Conservation (phyloP, 306 rosid species). For the Sophora flavescens region DNA sequence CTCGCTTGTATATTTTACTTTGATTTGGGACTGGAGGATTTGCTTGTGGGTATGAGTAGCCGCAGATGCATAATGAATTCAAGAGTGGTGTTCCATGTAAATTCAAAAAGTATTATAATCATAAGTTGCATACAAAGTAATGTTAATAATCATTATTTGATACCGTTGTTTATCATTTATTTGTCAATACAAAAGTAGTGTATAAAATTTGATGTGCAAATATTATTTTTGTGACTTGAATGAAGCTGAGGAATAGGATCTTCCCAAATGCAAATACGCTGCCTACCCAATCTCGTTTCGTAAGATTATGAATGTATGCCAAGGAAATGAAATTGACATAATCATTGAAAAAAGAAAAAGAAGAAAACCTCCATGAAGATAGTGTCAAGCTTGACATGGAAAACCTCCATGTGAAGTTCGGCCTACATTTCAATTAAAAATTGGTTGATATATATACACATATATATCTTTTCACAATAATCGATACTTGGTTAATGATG, state of each 20-base stretch:
- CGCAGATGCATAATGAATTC: slow-evolving; percentile 1
- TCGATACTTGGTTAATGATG: too few relatives aligned
- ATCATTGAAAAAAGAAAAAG: background rate
- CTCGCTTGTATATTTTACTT: background rate
- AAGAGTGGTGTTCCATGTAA: background rate
- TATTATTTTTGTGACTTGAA: background rate
- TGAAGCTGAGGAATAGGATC: background rate
- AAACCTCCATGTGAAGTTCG: too few relatives aligned
- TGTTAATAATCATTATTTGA: background rate
- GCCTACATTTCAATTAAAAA: too few relatives aligned
- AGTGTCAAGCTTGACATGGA: background rate
- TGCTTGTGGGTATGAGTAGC: background rate
- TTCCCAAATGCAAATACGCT: slow-evolving; percentile 7
- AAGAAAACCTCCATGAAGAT: background rate
- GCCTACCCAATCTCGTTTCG: background rate
- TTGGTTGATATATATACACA: too few relatives aligned
- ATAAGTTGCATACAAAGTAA: background rate
- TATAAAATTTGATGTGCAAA: too few relatives aligned
- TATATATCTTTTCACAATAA: too few relatives aligned
- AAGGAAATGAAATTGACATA: background rate
- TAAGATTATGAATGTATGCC: background rate
- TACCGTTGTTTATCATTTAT: too few relatives aligned
- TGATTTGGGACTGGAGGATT: background rate
- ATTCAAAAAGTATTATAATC: background rate
- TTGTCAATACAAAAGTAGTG: too few relatives aligned